Evolutionary conservation across 352 stramenopile genomes (phyloP).

Genomic region (Plasmopara viticola): DNA sequence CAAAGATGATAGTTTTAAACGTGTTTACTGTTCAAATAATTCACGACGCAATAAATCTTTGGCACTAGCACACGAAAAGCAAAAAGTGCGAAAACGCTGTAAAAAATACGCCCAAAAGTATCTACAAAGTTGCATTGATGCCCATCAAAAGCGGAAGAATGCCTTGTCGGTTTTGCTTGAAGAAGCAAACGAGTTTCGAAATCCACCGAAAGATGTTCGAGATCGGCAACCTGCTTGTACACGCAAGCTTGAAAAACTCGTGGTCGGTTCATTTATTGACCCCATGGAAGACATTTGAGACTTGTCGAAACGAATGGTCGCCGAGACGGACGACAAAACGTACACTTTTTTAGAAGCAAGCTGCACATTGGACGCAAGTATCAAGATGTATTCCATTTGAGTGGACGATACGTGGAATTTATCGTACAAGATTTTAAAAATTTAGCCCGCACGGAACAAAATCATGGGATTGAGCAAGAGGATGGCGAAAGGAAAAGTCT

Average conservation of each 20-base stretch:
- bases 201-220: no score
- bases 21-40: no score
- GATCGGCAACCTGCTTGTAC: no score
- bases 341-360: slow-evolving; percentile 97
- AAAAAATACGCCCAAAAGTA: no score
- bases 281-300: slow-evolving; percentile 94
- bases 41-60: no score
- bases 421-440: slow-evolving; percentile 97
- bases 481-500: slow-evolving; percentile 23
- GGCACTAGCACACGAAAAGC: no score
- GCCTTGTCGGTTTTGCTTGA: no score
- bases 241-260: slow-evolving; percentile 73
- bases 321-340: slow-evolving; percentile 41
- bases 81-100: no score
- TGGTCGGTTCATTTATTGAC: slow-evolving; percentile 96
- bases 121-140: no score
- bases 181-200: no score
- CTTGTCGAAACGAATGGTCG: slow-evolving; percentile 32
- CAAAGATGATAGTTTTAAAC: no score
- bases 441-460: slow-evolving; percentile 88
- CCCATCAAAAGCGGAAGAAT: no score
- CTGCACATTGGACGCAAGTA: slow-evolving; percentile 97
- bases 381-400: slow-evolving; percentile 99
- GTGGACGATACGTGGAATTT: slow-evolving; percentile 97
- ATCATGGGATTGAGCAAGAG: slow-evolving; percentile 29